Base-by-base conservation (phyloP, 441 rosid genomes). In the Brassica hybrid region DNA sequence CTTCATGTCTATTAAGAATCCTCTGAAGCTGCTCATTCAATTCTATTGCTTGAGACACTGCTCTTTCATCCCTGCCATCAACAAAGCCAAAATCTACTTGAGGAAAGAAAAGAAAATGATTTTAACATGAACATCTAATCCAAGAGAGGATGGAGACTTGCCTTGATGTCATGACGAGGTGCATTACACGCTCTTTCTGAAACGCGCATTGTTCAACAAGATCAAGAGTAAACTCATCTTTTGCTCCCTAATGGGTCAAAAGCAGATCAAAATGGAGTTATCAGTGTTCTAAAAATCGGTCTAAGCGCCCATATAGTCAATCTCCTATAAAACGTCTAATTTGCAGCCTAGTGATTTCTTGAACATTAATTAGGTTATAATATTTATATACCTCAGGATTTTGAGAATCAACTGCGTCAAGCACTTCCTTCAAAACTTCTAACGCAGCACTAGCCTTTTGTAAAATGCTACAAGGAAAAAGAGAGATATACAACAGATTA, bases 171-270 rank as follows among this genome's bases (percentile, higher is more conserved):
- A 91, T 88, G 79, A 91, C 96, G 45, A 96, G 94, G 84, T 92
- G 97, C 98, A 96, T 91, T 27, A 93, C 88, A 11, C 88, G 88
- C 81, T 96, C 97, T 88, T 96, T 96, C 84, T 94, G 99, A 88
- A 96, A 96, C 21, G 98, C 87, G 84, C 98, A 96, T 71, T 96
- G 99, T 82, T 96, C 99, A 72, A 96, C 98, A 43, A 96, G 98
- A 88, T 96, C 99, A 80, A 96, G 96, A 43, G 98, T 92, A 81
- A 96, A 94, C 85, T 96, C 97, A 73, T 92, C 94, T 81, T 83
- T 90, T 27, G 88, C 98, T 68, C 85, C 97, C 99, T 94, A 78
- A 65, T 65, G 32, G 57, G 32, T 27, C 5, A 79, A 32, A 69
- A 43, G 32, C 18, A 27, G 57, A 27, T 27, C 32, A 27, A 27